These are phyloP conservation scores for Sporopachydermia lactativora DNA, from an alignment of 805 yeast species.

Conservation along the genomic window DNA sequence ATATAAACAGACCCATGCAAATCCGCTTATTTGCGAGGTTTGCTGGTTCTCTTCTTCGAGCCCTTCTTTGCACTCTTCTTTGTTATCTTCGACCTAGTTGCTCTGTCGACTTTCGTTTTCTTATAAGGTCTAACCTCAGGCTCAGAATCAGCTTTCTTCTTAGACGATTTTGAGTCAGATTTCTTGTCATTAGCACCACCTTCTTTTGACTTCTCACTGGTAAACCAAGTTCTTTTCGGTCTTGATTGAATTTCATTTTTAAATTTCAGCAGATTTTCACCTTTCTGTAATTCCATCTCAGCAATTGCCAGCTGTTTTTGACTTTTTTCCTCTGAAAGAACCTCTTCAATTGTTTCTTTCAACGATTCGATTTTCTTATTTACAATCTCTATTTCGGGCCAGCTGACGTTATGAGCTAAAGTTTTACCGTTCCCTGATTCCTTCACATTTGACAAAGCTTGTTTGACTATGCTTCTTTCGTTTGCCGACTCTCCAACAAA, in stretches of 20 bases:
- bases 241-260: slow-evolving; percentile 73
- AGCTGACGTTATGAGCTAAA: slow-evolving; percentile 76
- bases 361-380: slow-evolving; percentile 47
- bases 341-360: slow-evolving; percentile 51
- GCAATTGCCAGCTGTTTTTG: slow-evolving; percentile 80
- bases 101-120: slow-evolving; percentile 67
- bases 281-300: slow-evolving; percentile 80
- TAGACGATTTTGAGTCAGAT: slow-evolving; percentile 22
- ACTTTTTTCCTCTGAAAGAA: slow-evolving; percentile 73
- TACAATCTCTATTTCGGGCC: slow-evolving; percentile 68
- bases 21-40: too few relatives aligned
- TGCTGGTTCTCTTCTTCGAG: slow-evolving; percentile 13
- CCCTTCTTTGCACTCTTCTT: slow-evolving; percentile 21
- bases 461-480: slow-evolving; percentile 85
- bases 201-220: slow-evolving; percentile 40
- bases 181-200: slow-evolving; percentile 25
- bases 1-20: too few relatives aligned
- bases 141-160: slow-evolving; percentile 27
- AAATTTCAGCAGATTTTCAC: slow-evolving; percentile 70
- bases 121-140: slow-evolving; percentile 48
- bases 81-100: slow-evolving; percentile 29
- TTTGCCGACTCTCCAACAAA: slow-evolving; percentile 86
- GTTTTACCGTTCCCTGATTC: slow-evolving; percentile 26
- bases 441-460: slow-evolving; percentile 62
- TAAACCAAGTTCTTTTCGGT: slow-evolving; percentile 97